phyloP scores from a whole-genome alignment of 441 rosid species.

The Corymbia citriodora region DNA sequence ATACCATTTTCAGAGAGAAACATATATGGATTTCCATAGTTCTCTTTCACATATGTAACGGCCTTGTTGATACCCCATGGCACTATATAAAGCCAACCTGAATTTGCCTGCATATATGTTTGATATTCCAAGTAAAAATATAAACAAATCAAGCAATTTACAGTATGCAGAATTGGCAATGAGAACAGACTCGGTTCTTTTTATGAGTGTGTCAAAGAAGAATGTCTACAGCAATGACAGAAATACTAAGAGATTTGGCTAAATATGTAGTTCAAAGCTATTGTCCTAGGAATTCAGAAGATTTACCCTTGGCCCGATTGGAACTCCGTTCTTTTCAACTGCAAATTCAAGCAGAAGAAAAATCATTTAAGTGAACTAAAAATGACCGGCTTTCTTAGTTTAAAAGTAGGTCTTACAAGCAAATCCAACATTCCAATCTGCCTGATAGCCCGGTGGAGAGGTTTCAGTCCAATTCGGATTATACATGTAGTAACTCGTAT shows the following conservation, averaged over 20 bases:
- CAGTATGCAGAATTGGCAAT: neutral
- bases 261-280: neutral
- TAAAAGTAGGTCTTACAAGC: constrained; percentile 6
- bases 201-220: neutral
- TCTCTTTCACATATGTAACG: neutral
- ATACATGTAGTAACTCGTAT: constrained; percentile 6
- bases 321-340: neutral
- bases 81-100: neutral
- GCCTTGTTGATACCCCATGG: neutral
- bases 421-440: constrained; percentile 12
- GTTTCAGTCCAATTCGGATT: neutral
- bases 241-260: neutral
- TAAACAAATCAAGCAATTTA: neutral
- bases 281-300: neutral
- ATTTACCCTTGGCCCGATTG: neutral
- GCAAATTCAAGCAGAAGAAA: neutral
- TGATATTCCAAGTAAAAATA: neutral
- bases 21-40: neutral
- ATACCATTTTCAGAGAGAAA: neutral
- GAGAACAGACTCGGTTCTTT: neutral
- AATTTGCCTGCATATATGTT: neutral
- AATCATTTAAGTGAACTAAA: neutral
- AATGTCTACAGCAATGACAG: neutral
- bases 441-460: constrained; percentile 11
- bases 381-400: neutral